Evolutionary conservation across 768 basidiomycete genomes (phyloP).

Genomic region (Podaxis carcinomalis): DNA sequence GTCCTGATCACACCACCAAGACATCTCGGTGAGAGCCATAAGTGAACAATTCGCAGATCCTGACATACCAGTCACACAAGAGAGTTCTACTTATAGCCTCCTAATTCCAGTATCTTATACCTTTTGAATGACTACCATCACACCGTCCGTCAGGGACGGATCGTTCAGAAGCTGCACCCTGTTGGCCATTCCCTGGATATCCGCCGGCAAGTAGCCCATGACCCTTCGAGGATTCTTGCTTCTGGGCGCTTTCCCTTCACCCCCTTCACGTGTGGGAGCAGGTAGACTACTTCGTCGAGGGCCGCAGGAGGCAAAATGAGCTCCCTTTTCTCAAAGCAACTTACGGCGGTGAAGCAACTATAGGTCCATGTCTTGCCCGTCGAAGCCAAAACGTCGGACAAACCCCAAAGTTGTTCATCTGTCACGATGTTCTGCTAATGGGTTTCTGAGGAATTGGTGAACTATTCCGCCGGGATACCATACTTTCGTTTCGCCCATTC

Average conservation of each 20-base stretch:
- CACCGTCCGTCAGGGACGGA: constrained; percentile 6
- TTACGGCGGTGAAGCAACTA: neutral
- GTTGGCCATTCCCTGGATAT: neutral
- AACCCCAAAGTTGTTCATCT: neutral
- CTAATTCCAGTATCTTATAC: neutral
- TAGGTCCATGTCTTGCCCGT: neutral
- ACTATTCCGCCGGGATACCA: neutral
- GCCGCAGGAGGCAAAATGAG: neutral
- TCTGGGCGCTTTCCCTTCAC: neutral
- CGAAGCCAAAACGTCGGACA: neutral
- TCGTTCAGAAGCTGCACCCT: neutral
- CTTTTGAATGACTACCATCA: neutral
- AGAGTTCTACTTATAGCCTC: neutral
- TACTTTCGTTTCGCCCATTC: neutral
- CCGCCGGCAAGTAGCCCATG: constrained; percentile 5
- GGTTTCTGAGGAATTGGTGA: neutral
- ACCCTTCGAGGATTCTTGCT: neutral
- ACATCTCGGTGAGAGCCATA: neutral
- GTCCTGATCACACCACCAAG: neutral
- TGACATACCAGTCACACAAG: neutral
- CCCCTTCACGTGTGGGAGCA: neutral
- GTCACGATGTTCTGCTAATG: neutral
- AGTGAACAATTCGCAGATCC: neutral
- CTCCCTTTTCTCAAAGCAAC: neutral
- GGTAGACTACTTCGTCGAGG: neutral